A percentile compares a stretch with the other conserved stretches of the same genome.
Conservation (phyloP, 129 eudicot species). For the Centaurea solstitialis region DNA sequence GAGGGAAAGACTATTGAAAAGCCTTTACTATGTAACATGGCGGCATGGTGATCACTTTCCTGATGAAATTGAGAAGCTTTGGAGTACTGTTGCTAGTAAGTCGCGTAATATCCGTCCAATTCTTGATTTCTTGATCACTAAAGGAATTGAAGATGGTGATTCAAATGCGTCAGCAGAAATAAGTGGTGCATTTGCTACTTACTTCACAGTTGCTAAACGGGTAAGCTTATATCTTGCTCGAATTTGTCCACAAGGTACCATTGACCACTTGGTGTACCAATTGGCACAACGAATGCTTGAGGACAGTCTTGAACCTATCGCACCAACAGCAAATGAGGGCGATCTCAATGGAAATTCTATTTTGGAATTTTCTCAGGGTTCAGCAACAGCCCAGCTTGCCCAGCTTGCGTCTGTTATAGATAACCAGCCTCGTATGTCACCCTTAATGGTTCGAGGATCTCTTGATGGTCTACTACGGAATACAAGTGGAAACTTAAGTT, state of each 20-base stretch:
- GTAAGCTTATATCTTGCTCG: constrained; percentile 89
- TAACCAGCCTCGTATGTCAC: constrained; percentile 88
- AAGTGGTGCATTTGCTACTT: constrained; percentile 92
- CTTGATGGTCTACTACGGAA: constrained; percentile 71
- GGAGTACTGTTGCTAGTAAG: constrained; percentile 61
- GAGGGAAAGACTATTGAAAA: constrained; percentile 68
- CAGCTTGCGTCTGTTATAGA: constrained; percentile 66
- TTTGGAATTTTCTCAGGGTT: constrained; percentile 83
- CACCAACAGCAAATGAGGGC: constrained; percentile 46
- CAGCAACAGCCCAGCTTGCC: constrained; percentile 56
- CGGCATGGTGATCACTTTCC: constrained; percentile 89
- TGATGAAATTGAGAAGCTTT: constrained; percentile 57
- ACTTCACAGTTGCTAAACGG: constrained; percentile 89
- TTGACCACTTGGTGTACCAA: constrained; percentile 92
- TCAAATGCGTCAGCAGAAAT: constrained; percentile 95
- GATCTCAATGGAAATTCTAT: constrained; percentile 54
- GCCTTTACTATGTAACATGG: constrained; percentile 95
- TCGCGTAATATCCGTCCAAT: constrained; percentile 50
- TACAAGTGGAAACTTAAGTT: constrained; percentile 80
- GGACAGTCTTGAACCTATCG: constrained; percentile 67
- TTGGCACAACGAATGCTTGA: constrained; percentile 91
- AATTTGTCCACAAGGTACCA: constrained; percentile 88
- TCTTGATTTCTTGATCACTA: constrained; percentile 83
- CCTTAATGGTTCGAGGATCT: constrained; percentile 77
- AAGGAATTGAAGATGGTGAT: constrained; percentile 97